Base-by-base conservation (phyloP, 1,284 basidiomycete species). In the Tylopilus orsonianus region DNA sequence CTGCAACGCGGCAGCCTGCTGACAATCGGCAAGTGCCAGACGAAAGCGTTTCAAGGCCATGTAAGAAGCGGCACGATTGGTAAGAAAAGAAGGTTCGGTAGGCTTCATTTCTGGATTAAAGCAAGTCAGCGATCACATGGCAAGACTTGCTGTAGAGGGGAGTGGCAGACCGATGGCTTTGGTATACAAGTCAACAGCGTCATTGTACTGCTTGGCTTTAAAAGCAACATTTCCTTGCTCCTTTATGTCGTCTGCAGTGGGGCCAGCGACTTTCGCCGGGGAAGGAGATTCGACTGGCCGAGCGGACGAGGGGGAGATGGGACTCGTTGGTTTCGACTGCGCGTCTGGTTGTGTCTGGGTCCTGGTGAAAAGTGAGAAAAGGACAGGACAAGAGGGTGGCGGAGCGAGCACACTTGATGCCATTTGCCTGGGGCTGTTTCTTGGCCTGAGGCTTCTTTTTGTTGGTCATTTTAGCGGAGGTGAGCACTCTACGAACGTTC, bases 11-110 rank as follows among this genome's bases (percentile, higher is more conserved):
- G 80, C 77, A 3, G 90, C 90, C 30, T 77, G 73, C 63, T 91
- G 88, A 59, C 90, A 92, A 65, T 95, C 92, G 30, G 77, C 74
- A 9, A 93, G 72, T 0, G 91, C 92, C 2, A 73, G 70, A 30
- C 79, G 75, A 74, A 88, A 94, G 37, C 79, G 78, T 62, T 91
- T 91, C 46, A 90, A 64, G 0, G 83, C 79, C 83, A 95, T 94
- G 62, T 87, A 81, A 4, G 91, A 85, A 2, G 92, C 92, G 1
- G 91, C 91, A 35, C 92, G 83, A 67, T 95, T 95, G 13, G 89
- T 89, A 51, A 87, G 74, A 62, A 88, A 93, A 0, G 87, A 77
- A 2, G 90, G 81, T 61, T 93, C 86, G 4, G 75, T 62, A 0
- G 86, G 73, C 52, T 84, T 82, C 49, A 87, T 68, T 50, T 83